Percentiles rank a stretch among this genome's conserved stretches.
phyloP scores from a whole-genome alignment of 2,329 filamentous ascomycete genomes.

The Ceratocystis alfenasii region DNA sequence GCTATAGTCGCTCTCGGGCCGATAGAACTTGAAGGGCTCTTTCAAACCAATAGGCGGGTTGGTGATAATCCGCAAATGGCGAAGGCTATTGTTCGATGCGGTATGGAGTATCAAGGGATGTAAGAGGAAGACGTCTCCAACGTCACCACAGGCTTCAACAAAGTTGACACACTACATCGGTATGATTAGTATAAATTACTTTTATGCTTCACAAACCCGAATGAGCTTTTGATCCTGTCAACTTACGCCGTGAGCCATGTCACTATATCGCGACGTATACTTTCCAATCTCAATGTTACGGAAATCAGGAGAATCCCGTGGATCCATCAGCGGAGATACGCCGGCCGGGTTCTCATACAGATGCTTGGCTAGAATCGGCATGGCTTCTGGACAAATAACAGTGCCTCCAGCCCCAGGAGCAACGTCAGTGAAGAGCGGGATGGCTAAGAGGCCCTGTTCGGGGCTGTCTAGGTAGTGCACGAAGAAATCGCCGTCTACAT shows the following conservation, averaged over 20 bases:
- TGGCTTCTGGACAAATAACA: slow-evolving; percentile 49
- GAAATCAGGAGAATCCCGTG: slow-evolving; percentile 40
- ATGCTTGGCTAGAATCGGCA: slow-evolving; percentile 45
- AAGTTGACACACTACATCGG: slow-evolving; percentile 34
- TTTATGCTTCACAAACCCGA: background rate
- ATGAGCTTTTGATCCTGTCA: background rate
- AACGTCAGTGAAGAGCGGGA: slow-evolving; percentile 56
- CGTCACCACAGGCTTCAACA: slow-evolving; percentile 42
- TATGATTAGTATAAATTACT: background rate
- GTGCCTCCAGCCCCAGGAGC: slow-evolving; percentile 50
- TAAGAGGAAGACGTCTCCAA: slow-evolving; percentile 47
- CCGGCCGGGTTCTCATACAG: slow-evolving; percentile 52
- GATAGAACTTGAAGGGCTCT: slow-evolving; percentile 31
- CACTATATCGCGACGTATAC: slow-evolving; percentile 36
- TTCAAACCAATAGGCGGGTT: slow-evolving; percentile 36
- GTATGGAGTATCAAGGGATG: slow-evolving; percentile 51
- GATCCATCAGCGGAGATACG: slow-evolving; percentile 52
- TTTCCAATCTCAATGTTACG: slow-evolving; percentile 28
- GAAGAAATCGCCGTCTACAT: slow-evolving; percentile 62
- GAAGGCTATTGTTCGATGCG: slow-evolving; percentile 31
- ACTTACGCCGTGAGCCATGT: slow-evolving; percentile 28
- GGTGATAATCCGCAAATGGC: slow-evolving; percentile 26
- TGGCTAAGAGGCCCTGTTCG: slow-evolving; percentile 57
- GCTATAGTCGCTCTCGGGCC: slow-evolving; percentile 38
- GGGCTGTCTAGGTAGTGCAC: slow-evolving; percentile 59